Evolutionary conservation across 169 alveolate genomes (phyloP), one percentile per base, ranked within the genome.

Genomic region (Cryptosporidium sp.): DNA sequence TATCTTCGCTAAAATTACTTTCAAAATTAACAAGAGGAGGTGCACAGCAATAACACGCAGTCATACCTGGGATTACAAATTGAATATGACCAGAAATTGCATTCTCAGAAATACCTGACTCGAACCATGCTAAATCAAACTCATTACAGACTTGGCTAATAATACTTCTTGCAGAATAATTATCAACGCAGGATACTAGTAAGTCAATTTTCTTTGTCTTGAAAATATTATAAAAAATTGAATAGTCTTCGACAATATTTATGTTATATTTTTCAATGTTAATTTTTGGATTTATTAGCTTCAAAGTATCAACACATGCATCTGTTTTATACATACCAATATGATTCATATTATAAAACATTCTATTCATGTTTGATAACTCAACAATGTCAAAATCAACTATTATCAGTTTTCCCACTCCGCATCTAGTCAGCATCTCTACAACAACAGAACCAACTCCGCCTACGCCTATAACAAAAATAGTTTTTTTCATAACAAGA

Each of bases 401-500:
- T 53, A 97, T 93, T 23, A 97, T 94, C n/a, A 97, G 89, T 91
- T 96, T 97, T 33, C 98, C 99, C 26, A 97, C 85, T 21, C 99
- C 99, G 86, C 99, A 97, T 75, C 99, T 93, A 10, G 97, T 95
- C 52, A 97, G 93, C 99, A 97, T 97, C 93, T 97, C 99, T 1
- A 98, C 98, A 42, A 97, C 98, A 23, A 97, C 98, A 26, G 98
- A 96, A 12, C 99, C 99, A 14, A 97, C 96, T 37, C 99, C 99
- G 18, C 99, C 99, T 1, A 97, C 97, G 16, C 99, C 99, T 14
- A 97, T 97, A 31, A 97, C 94, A 37, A 95, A 75, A 33, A 97
- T 96, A 31, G 97, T 93, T 62, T 87, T 91, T 10, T 93, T 75
- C 67, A 96, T 93, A 23, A 97, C 94, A 16, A 91, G 75, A 84